Evolutionary conservation across 768 basidiomycete species (phyloP).

Genomic region (Melanogaster broomeanus): DNA sequence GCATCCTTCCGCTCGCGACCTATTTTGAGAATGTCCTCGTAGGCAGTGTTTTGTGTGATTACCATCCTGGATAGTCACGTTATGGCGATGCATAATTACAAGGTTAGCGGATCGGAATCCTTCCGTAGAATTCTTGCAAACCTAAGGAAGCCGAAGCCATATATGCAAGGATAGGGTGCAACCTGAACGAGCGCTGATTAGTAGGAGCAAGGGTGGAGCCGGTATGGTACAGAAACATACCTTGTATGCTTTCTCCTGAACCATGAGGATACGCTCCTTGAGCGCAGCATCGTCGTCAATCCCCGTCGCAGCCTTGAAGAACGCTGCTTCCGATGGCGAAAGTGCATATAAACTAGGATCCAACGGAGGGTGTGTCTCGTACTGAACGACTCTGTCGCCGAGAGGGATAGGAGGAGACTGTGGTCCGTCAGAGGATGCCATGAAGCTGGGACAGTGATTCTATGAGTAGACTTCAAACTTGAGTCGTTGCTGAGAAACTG

Average conservation of each 20-base stretch:
- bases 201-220: background rate
- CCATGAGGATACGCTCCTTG: constrained; percentile 25
- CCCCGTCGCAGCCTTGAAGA: constrained; percentile 25
- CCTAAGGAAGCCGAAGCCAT: constrained; percentile 21
- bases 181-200: background rate
- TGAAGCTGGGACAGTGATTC: background rate
- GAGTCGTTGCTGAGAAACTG: too few relatives aligned
- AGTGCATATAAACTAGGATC: constrained; percentile 1
- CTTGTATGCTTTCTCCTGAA: constrained; percentile 29
- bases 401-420: background rate
- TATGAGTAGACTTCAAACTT: too few relatives aligned
- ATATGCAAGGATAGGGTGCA: constrained; percentile 28
- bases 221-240: background rate
- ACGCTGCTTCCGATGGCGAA: constrained; percentile 8
- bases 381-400: background rate
- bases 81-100: too few relatives aligned
- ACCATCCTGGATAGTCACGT: background rate
- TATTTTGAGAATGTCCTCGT: constrained; percentile 27
- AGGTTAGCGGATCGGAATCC: background rate
- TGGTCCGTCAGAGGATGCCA: background rate
- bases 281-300: constrained; percentile 27
- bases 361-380: background rate
- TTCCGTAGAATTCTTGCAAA: background rate
- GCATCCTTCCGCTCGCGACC: constrained; percentile 32
- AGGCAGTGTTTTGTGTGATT: constrained; percentile 1